Conservation (phyloP, 306 rosid genomes). For the Inga laurina region DNA sequence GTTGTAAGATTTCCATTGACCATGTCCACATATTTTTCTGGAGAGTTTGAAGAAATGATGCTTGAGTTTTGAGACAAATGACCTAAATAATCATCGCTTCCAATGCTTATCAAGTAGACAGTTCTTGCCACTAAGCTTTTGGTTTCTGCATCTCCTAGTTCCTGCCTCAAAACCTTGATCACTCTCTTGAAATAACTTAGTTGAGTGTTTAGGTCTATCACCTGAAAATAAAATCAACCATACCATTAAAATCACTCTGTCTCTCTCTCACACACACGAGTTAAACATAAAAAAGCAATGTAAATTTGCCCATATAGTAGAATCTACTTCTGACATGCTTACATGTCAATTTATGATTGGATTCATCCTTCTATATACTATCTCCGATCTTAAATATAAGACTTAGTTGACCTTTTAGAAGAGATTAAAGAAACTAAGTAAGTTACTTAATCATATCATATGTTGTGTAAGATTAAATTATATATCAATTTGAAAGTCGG, state of each 20-base stretch:
- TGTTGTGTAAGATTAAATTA: too few species aligned
- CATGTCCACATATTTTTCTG: constrained; percentile 49
- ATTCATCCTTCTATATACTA: not conserved
- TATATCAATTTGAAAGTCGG: too few species aligned
- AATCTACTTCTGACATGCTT: not conserved
- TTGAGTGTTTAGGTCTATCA: constrained; percentile 58
- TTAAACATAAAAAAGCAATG: not conserved
- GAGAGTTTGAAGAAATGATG: constrained; percentile 38
- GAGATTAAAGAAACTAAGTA: too few species aligned
- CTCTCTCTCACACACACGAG: too few species aligned
- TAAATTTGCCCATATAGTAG: not conserved
- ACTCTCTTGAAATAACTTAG: constrained; percentile 53
- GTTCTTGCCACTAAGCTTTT: constrained; percentile 50
- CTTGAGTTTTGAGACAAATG: constrained; percentile 45
- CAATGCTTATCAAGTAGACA: constrained; percentile 63
- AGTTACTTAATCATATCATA: too few species aligned
- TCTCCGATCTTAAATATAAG: not conserved
- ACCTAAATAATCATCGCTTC: constrained; percentile 63
- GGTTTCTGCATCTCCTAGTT: constrained; percentile 39
- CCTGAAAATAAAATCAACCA: constrained; percentile 39
- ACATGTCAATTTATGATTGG: not conserved
- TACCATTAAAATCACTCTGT: not conserved
- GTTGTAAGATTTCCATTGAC: constrained; percentile 69
- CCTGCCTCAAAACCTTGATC: constrained; percentile 41
- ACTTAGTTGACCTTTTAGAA: too few species aligned